Percentiles rank a stretch among this genome's conserved stretches.
Conservation (phyloP, 2,329 filamentous ascomycete species). For the Fusarium marasasianum region DNA sequence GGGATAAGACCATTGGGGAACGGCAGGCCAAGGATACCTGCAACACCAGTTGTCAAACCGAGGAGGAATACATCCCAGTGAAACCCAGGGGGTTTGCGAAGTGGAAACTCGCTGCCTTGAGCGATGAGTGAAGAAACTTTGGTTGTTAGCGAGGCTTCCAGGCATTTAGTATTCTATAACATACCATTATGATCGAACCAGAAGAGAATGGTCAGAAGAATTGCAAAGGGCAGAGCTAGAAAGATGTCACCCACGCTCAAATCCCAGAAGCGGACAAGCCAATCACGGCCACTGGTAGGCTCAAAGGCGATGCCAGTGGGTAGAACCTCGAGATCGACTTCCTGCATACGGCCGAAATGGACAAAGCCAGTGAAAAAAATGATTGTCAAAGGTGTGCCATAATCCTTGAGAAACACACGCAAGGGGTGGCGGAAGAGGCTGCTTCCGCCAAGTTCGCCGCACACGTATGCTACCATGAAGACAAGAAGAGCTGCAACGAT, state of each 20-base stretch:
- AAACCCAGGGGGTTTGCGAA: slow-evolving; percentile 83
- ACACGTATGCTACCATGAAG: slow-evolving; percentile 78
- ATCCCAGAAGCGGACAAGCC: slow-evolving; percentile 87
- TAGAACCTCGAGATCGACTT: slow-evolving; percentile 73
- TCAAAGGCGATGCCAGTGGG: slow-evolving; percentile 82
- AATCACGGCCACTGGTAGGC: slow-evolving; percentile 76
- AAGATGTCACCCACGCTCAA: slow-evolving; percentile 78
- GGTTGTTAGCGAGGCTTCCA: neutral
- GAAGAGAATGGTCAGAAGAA: slow-evolving; percentile 85
- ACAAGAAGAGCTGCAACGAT: slow-evolving; percentile 81
- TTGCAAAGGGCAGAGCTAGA: slow-evolving; percentile 84
- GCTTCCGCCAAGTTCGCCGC: slow-evolving; percentile 75
- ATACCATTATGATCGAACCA: slow-evolving; percentile 90
- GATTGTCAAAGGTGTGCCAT: slow-evolving; percentile 83
- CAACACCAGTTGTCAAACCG: slow-evolving; percentile 78
- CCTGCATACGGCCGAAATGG: slow-evolving; percentile 83
- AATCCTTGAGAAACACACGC: slow-evolving; percentile 87
- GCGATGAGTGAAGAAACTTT: slow-evolving; percentile 80
- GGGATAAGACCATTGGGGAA: slow-evolving; percentile 87
- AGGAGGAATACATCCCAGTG: slow-evolving; percentile 88
- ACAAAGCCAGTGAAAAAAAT: slow-evolving; percentile 93
- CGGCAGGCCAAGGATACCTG: slow-evolving; percentile 79
- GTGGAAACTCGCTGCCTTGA: slow-evolving; percentile 83
- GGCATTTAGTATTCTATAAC: slow-evolving; percentile 21
- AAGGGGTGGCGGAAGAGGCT: slow-evolving; percentile 78